Evolutionary conservation across 148 eudicot genomes (phyloP), one percentile per base, ranked within the genome.

Genomic region (Nepenthes gracilis): DNA sequence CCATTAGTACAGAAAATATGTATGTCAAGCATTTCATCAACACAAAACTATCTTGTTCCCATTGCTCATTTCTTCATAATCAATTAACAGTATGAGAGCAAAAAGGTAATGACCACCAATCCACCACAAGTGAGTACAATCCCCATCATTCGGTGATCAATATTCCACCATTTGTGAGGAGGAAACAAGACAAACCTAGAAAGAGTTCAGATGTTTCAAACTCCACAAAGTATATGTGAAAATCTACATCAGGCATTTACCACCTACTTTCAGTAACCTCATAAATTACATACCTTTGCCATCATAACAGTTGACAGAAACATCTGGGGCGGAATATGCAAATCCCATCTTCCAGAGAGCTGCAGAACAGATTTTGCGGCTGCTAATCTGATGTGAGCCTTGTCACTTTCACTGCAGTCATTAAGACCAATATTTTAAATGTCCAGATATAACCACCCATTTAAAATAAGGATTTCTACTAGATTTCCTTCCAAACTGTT

Each of bases 311-410:
- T 82, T 2, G 68, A 53, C 66, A 65, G 86, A 64, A 80, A 93
- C 13, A 86, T 69, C 51, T 65, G 78, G 32, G 98, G 91, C 36
- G 96, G 76, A 40, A 93, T 79, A 78, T 84, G 79, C 60, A 83
- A 62, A 75, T 88, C 96, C 98, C 98, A 93, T 66, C 76, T 77
- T 75, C 83, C 83, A n/a, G 98, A 93, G 58, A 93, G 87, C 69
- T 78, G 73, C 57, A 93, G 81, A 62, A 93, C 80, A 69, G 91
- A 82, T 73, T 86, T 93, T 38, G 95, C 95, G 61, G 95, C 96
- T 68, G 88, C 91, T 80, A 93, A 74, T 68, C 74, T 83, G 71
- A 84, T 68, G 50, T 68, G 67, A 36, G 73, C 80, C 78, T 66
- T 62, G 72, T 81, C 88, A 65, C 51, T 58, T 73, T 75, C 85